Evolutionary conservation across 78 protist genomes (phyloP), one percentile per base, ranked within the genome.

Genomic region (Emiliania huxleyi): DNA sequence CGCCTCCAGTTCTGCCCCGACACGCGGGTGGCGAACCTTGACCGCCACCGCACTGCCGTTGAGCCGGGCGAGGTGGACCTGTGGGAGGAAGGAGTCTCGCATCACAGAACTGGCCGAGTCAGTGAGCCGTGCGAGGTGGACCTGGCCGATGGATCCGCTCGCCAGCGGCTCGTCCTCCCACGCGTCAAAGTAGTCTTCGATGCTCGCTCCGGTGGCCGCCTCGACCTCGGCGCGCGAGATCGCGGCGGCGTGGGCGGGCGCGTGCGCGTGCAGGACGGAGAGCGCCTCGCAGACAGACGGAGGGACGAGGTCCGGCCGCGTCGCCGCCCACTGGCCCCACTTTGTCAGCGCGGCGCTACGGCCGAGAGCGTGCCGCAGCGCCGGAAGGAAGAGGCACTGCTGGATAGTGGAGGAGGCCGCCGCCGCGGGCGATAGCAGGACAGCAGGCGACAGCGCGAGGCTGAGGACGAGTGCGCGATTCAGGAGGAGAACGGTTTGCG

Each of bases 1-100:
- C 73, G 23, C 33, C 35, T 0, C 43, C 25, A 94, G 42, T 69
- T 22, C n/a, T n/a, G n/a, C n/a, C n/a, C n/a, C n/a, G n/a, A n/a
- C n/a, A n/a, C n/a, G 2, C 21, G 95, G 95, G 87, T 94, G 95
- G 56, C 40, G 87, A 69, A 94, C 95, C 55, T 94, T 94, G 37
- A 94, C 62, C 11, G 52, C 95, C 38, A 87, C 71, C 81, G 37
- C 15, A 15, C 29, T 52, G 62, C 62, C 62, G 62, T 52, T 52
- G 62, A 52, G 29, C 29, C 8, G 62, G 8, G 29, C 62, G 62
- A 15, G 8, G 62, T 52, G 8, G 62, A 52, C 15, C n/a, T n/a
- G n/a, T n/a, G n/a, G n/a, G 62, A 52, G 62, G 62, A 52, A 52
- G 62, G 62, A 52, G 8, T 52, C 15, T 15, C n/a, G n/a, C n/a